These are phyloP conservation scores for Sporobolomyces phaffii DNA, from an alignment of 768 basidiomycete genomes.

Conservation along the genomic window DNA sequence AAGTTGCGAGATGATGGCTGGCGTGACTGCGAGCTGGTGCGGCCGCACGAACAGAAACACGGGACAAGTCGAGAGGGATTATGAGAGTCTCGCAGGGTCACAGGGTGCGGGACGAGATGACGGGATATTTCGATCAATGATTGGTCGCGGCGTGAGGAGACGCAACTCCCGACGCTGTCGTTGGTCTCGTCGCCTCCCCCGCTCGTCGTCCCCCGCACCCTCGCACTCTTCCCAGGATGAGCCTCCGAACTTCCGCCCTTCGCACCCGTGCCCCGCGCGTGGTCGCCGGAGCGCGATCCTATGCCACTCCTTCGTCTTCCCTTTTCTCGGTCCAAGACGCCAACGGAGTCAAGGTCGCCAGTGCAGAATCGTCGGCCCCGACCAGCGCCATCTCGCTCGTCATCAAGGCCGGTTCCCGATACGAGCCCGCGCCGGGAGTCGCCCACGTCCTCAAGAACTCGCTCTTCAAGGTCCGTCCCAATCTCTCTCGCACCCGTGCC, in stretches of 20 bases:
- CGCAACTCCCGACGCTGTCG: too few relatives aligned
- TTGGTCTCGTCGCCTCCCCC: too few relatives aligned
- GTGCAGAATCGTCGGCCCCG: constrained; percentile 72
- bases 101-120: too few relatives aligned
- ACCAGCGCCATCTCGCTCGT: constrained; percentile 81
- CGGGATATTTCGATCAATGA: not conserved
- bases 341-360: constrained; percentile 76
- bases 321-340: constrained; percentile 47
- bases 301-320: constrained; percentile 24
- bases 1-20: too few relatives aligned
- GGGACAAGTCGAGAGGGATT: too few relatives aligned
- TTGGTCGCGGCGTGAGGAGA: not conserved
- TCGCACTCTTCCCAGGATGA: not conserved
- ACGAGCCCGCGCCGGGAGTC: constrained; percentile 78
- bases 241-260: constrained; percentile 8
- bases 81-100: too few relatives aligned
- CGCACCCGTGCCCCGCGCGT: constrained; percentile 21
- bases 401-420: constrained; percentile 86
- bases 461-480: constrained; percentile 81
- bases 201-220: not conserved
- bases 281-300: constrained; percentile 5
- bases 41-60: too few relatives aligned
- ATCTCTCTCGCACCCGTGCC: not conserved
- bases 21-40: too few relatives aligned
- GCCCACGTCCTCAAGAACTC: constrained; percentile 96